phyloP scores from a whole-genome alignment of 179 eudicot species.

The Gypsophila paniculata region DNA sequence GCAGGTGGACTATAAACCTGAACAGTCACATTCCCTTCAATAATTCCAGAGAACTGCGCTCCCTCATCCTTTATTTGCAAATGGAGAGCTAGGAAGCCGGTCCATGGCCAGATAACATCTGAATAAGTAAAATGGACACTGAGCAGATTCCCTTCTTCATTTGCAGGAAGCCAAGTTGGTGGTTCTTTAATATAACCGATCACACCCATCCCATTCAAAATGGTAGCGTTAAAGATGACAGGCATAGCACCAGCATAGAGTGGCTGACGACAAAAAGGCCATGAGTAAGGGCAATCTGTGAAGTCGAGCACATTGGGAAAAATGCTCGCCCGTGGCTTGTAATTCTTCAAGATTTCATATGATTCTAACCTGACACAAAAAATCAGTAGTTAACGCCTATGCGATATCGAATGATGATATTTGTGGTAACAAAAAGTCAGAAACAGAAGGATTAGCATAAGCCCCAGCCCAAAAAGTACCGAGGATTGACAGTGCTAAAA shows the following conservation, averaged over 20 bases:
- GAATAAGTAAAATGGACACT: constrained; percentile 83
- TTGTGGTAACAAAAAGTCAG: not conserved
- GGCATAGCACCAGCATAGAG: constrained; percentile 99
- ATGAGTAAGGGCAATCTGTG: constrained; percentile 87
- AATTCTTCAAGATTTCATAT: constrained; percentile 74
- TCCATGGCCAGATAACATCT: constrained; percentile 96
- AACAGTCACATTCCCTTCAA: constrained; percentile 87
- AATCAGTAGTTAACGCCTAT: constrained; percentile 22
- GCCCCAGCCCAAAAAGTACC: not conserved
- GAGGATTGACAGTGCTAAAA: not conserved
- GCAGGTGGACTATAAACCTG: constrained; percentile 73
- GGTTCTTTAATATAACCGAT: constrained; percentile 73
- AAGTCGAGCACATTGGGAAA: constrained; percentile 79
- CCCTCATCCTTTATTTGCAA: constrained; percentile 99
- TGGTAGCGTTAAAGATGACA: constrained; percentile 80
- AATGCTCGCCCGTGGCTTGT: constrained; percentile 80
- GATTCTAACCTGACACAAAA: constrained; percentile 78
- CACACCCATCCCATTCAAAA: constrained; percentile 93
- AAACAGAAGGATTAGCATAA: constrained; percentile 11
- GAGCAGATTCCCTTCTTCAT: constrained; percentile 88
- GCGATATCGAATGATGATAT: not conserved
- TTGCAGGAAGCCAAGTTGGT: constrained; percentile 82
- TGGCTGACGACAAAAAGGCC: constrained; percentile 99
- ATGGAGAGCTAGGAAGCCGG: constrained; percentile 84
- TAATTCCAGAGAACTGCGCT: constrained; percentile 69